Conservation (phyloP, 2,329 filamentous ascomycete species). For the Aureobasidium sp. region DNA sequence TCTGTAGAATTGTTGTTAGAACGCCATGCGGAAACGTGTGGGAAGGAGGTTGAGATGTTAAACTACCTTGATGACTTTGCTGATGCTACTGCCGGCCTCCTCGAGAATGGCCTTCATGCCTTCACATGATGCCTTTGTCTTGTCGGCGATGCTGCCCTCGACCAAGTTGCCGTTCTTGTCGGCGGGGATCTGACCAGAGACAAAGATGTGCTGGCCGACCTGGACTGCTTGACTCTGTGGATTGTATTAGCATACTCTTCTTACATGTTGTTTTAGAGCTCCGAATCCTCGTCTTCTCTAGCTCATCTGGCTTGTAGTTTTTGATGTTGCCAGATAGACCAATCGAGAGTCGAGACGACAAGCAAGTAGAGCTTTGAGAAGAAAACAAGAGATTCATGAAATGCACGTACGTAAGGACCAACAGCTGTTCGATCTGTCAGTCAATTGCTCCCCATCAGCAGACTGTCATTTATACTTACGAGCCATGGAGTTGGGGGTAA, state of each 20-base stretch:
- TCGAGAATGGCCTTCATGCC: conserved; percentile 80
- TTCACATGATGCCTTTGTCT: conserved; percentile 64
- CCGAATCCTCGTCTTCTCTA: not conserved
- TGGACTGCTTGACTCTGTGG: conserved; percentile 53
- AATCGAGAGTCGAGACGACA: no score
- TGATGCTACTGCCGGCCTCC: conserved; percentile 69
- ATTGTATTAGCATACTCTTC: not conserved
- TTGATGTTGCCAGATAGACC: not conserved
- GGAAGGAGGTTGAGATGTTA: not conserved
- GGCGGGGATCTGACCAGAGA: conserved; percentile 71
- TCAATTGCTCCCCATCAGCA: conserved; percentile 17
- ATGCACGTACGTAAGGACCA: conserved; percentile 35
- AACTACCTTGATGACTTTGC: conserved; percentile 74
- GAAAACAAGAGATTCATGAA: not conserved
- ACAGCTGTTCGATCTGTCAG: conserved; percentile 28
- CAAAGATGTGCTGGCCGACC: conserved; percentile 61
- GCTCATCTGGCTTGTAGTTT: no score
- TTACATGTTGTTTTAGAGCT: not conserved
- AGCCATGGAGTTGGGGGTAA: conserved; percentile 35
- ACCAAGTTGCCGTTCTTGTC: conserved; percentile 55
- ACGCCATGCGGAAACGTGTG: not conserved
- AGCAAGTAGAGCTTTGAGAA: not conserved
- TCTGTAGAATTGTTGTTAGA: conserved; percentile 23
- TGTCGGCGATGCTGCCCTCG: conserved; percentile 58
- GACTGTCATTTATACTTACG: conserved; percentile 27